Conservation (phyloP, 73 alveolate genomes). For the Paramecium sexaurelia region DNA sequence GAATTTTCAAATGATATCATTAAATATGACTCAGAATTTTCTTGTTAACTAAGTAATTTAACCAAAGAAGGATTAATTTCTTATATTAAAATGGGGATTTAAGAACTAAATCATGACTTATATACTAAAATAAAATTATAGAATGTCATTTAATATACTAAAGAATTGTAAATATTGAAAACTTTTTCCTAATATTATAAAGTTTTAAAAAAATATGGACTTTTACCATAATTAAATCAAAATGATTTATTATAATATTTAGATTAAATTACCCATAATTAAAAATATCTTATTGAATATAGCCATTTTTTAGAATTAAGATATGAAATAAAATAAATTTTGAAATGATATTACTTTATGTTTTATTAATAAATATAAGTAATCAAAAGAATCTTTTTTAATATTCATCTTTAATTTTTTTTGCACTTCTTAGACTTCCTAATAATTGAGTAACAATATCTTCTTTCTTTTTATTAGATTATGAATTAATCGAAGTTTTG, state of each 20-base stretch:
- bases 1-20: background rate
- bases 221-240: background rate
- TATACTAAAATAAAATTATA: background rate
- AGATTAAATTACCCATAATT: background rate
- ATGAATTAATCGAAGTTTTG: background rate
- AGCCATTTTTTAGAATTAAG: background rate
- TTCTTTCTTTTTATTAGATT: background rate
- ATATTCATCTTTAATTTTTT: constrained; percentile 43
- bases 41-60: background rate
- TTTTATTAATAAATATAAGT: background rate
- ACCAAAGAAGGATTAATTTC: background rate
- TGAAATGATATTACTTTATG: background rate
- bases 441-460: constrained; percentile 50
- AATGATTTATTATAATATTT: background rate
- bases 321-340: background rate
- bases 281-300: background rate
- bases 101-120: background rate
- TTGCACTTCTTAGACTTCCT: constrained; percentile 54
- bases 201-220: background rate
- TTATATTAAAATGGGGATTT: background rate
- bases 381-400: constrained; percentile 29
- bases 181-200: background rate
- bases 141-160: background rate
- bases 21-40: background rate
- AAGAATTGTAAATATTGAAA: background rate